phyloP scores from a whole-genome alignment of 176 grass and related monocot species.

The Carex kokanica region DNA sequence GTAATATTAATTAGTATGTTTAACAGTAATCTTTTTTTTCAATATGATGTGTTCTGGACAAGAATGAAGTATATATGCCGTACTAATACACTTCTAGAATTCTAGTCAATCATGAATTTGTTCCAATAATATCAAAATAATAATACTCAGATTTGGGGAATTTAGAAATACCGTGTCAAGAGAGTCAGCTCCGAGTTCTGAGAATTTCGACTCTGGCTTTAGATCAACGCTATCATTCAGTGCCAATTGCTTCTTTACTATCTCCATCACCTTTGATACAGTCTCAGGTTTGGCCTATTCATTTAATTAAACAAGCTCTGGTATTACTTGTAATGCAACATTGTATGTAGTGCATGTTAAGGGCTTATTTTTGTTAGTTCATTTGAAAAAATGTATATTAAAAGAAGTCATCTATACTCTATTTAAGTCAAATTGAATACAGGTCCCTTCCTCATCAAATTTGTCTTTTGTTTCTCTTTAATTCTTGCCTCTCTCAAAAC shows the following conservation, averaged over 20 bases:
- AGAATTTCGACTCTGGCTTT: slow-evolving; percentile 56
- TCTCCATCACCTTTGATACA: slow-evolving; percentile 60
- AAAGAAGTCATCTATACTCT: too few species aligned
- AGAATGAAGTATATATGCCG: neutral
- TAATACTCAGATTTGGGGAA: neutral
- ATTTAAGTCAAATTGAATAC: too few species aligned
- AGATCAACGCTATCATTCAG: slow-evolving; percentile 40
- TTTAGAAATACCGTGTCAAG: slow-evolving; percentile 57
- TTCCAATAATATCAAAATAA: neutral
- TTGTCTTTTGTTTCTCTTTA: too few species aligned
- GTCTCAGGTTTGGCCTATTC: slow-evolving; percentile 68
- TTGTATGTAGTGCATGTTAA: neutral
- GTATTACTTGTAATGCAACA: neutral
- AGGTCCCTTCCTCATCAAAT: too few species aligned
- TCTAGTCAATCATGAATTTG: neutral
- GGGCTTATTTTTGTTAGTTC: too few species aligned
- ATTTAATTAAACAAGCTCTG: neutral
- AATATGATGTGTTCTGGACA: neutral
- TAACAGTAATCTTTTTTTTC: neutral
- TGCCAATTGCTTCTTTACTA: slow-evolving; percentile 76
- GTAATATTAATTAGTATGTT: neutral
- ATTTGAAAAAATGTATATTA: too few species aligned
- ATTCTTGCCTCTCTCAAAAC: too few species aligned
- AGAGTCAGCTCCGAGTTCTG: slow-evolving; percentile 65
- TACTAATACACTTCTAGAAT: neutral